A percentile compares a stretch with the other conserved stretches of the same genome.
Evolutionary conservation across 2,329 filamentous ascomycete species (phyloP).

Genomic region (Chaetomium olivaceum): DNA sequence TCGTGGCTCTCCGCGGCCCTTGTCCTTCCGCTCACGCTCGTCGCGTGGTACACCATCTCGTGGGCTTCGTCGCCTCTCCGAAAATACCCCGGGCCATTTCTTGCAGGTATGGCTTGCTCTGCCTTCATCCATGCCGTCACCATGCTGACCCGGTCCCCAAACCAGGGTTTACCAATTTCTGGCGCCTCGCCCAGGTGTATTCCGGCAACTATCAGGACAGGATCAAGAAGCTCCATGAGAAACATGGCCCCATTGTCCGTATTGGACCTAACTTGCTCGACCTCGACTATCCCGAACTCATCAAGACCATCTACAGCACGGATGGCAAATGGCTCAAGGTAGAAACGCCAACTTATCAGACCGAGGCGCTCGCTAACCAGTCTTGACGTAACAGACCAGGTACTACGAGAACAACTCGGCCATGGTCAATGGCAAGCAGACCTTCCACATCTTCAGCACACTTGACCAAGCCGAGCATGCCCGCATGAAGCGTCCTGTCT

Average conservation of each 20-base stretch:
- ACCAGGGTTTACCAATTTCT: not conserved
- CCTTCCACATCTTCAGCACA: slow-evolving; percentile 37
- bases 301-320: not conserved
- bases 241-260: slow-evolving; percentile 41
- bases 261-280: slow-evolving; percentile 38
- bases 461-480: slow-evolving; percentile 38
- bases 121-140: not conserved
- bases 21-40: not conserved
- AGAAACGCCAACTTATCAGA: not conserved
- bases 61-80: not conserved
- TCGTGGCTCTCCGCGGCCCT: not conserved
- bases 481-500: slow-evolving; percentile 41
- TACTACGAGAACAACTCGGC: not conserved
- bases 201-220: not conserved
- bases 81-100: slow-evolving; percentile 1
- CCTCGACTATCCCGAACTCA: not conserved
- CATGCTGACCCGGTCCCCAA: not conserved
- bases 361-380: not conserved
- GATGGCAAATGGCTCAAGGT: slow-evolving; percentile 1
- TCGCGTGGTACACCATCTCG: not conserved
- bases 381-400: not conserved
- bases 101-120: not conserved
- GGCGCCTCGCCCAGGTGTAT: not conserved
- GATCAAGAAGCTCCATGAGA: slow-evolving; percentile 38
- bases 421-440: slow-evolving; percentile 4